Evolutionary conservation across 1,139 yeast genomes (phyloP).

Genomic region (Barnettozyma hawaiiensis): DNA sequence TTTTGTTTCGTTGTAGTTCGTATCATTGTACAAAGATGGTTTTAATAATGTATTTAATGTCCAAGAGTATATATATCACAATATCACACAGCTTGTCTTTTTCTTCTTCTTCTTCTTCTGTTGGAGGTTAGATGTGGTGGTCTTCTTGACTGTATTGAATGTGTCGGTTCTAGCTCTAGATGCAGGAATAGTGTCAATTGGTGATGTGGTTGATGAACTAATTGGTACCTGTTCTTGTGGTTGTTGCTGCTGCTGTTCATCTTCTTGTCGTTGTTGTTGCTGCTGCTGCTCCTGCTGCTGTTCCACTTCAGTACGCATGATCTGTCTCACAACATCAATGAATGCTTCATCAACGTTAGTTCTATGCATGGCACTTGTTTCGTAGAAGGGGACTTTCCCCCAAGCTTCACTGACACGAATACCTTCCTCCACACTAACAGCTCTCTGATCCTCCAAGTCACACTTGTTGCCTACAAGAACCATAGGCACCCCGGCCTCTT

Average conservation of each 20-base stretch:
- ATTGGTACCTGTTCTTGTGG: neutral
- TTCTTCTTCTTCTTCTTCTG: conserved; percentile 22
- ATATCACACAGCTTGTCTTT: conserved; percentile 23
- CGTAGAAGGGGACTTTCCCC: conserved; percentile 89
- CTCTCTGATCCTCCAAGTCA: conserved; percentile 72
- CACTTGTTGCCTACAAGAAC: conserved; percentile 86
- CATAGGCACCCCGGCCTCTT: conserved; percentile 79
- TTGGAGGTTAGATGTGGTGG: conserved; percentile 5
- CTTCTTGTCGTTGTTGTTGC: conserved; percentile 3
- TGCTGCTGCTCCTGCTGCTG: conserved; percentile 3
- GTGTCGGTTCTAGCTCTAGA: conserved; percentile 6
- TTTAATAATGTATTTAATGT: neutral
- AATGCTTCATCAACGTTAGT: conserved; percentile 90
- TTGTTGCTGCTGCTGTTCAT: conserved; percentile 6
- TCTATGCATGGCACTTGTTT: conserved; percentile 88
- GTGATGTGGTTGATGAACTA: neutral
- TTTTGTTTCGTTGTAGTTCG: no score
- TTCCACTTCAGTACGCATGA: conserved; percentile 60
- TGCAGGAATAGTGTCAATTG: neutral
- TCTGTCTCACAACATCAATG: conserved; percentile 82
- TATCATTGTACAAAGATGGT: no score
- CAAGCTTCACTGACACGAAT: conserved; percentile 75
- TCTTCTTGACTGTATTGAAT: conserved; percentile 2
- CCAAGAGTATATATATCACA: conserved; percentile 8
- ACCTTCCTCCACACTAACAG: conserved; percentile 74